Conservation (phyloP, 257 asterid genomes). For the Nicotiana benthamiana region DNA sequence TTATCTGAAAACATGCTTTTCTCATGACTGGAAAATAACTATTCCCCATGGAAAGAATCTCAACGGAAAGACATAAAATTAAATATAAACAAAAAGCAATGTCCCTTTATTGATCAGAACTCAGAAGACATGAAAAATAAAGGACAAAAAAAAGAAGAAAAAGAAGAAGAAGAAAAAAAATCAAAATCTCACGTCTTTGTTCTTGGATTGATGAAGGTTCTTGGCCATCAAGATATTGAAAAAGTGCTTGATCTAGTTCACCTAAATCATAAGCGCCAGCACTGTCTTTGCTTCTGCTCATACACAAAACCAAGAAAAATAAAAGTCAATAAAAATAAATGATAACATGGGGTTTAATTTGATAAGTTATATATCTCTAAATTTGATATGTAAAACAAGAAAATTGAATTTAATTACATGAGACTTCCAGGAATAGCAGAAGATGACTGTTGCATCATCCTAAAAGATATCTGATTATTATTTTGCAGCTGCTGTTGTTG, state of each 20-base stretch:
- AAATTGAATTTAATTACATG: constrained; percentile 28
- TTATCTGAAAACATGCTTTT: constrained; percentile 26
- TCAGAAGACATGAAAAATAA: neutral
- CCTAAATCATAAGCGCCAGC: constrained; percentile 56
- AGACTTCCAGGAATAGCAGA: constrained; percentile 34
- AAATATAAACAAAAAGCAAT: neutral
- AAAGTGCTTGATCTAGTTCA: constrained; percentile 76
- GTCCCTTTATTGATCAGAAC: neutral
- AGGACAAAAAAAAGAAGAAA: neutral
- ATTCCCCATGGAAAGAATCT: constrained; percentile 24
- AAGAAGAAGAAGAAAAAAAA: neutral
- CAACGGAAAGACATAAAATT: constrained; percentile 14
- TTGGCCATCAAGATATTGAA: constrained; percentile 58
- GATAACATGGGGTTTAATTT: neutral
- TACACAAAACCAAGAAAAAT: neutral
- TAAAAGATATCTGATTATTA: constrained; percentile 53
- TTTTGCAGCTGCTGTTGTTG: constrained; percentile 17
- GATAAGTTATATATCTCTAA: neutral
- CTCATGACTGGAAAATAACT: constrained; percentile 17
- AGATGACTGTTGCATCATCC: constrained; percentile 57
- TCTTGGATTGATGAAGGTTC: constrained; percentile 47
- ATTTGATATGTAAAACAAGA: neutral
- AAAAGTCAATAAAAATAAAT: neutral
- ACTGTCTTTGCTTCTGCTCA: constrained; percentile 49
- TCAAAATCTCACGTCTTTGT: constrained; percentile 33